These are phyloP conservation scores for Guillardia theta DNA, from an alignment of 78 protist species.

Conservation along the genomic window DNA sequence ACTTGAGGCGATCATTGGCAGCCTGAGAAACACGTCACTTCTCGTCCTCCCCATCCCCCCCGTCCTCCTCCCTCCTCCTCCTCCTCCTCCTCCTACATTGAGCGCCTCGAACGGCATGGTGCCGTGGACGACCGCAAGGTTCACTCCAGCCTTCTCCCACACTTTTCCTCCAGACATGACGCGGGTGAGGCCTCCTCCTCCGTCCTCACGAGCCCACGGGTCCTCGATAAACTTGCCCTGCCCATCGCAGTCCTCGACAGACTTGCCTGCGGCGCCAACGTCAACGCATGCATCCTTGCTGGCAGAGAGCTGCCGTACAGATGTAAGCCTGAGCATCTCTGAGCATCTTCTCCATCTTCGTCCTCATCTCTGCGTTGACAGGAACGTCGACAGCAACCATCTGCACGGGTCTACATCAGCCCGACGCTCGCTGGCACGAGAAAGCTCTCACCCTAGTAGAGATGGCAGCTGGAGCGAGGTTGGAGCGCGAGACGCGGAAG, in stretches of 20 bases:
- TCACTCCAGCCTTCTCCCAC: slow-evolving; percentile 63
- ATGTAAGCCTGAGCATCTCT: background rate
- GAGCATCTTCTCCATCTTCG: background rate
- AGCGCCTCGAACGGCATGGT: slow-evolving; percentile 44
- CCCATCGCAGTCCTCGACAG: slow-evolving; percentile 43
- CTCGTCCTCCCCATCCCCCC: no score
- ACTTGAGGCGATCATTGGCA: slow-evolving; percentile 3
- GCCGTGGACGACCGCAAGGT: slow-evolving; percentile 39
- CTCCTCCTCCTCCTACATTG: background rate
- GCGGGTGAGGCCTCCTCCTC: slow-evolving; percentile 61
- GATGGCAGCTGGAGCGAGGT: no score
- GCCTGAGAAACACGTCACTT: no score
- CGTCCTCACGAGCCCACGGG: background rate
- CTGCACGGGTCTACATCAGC: no score
- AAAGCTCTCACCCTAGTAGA: no score
- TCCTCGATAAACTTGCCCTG: slow-evolving; percentile 20
- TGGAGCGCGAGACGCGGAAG: no score
- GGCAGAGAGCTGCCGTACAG: no score
- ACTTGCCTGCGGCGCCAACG: no score
- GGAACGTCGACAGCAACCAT: no score
- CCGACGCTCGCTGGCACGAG: no score
- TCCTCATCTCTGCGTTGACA: background rate
- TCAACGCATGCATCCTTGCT: no score
- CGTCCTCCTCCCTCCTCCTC: no score
- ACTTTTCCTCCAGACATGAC: slow-evolving; percentile 47